A percentile compares a stretch with the other conserved stretches of the same genome.
These are phyloP conservation scores for Cenchrus purpureus DNA, from an alignment of 176 grass and related monocot species.

Conservation along the genomic window DNA sequence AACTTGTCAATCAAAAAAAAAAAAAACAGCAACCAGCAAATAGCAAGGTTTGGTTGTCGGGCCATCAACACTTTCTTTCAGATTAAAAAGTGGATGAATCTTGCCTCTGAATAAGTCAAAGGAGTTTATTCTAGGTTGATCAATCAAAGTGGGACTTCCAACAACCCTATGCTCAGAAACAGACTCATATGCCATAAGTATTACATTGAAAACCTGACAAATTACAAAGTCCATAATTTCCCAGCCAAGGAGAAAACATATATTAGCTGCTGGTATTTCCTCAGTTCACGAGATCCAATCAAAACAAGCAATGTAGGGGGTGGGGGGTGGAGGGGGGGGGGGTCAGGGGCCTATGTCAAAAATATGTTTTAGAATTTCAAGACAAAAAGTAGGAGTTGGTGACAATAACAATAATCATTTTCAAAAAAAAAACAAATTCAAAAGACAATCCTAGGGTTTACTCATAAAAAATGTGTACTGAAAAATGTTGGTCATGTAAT, in stretches of 20 bases:
- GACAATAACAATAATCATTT: neutral
- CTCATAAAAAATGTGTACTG: no score
- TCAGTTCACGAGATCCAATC: neutral
- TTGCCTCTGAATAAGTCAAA: neutral
- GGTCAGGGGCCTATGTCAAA: neutral
- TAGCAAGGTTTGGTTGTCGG: no score
- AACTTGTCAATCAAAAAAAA: neutral
- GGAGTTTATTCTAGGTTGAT: neutral
- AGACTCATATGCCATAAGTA: neutral
- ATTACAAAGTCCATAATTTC: no score
- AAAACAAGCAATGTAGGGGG: neutral
- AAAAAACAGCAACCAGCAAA: neutral
- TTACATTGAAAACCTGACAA: neutral
- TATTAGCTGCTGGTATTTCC: neutral
- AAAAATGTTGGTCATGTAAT: slow-evolving; percentile 5
- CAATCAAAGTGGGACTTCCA: neutral
- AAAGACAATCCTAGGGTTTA: neutral
- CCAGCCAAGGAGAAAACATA: neutral
- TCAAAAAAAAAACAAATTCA: neutral
- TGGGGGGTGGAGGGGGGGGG: no score
- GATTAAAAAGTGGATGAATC: neutral
- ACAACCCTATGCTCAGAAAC: neutral
- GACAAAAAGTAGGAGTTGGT: neutral
- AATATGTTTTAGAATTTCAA: neutral
- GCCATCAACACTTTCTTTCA: neutral